A percentile compares a stretch with the other conserved stretches of the same genome.
Conservation (phyloP, 2,329 filamentous ascomycete genomes). For the Blastomyces percursus region DNA sequence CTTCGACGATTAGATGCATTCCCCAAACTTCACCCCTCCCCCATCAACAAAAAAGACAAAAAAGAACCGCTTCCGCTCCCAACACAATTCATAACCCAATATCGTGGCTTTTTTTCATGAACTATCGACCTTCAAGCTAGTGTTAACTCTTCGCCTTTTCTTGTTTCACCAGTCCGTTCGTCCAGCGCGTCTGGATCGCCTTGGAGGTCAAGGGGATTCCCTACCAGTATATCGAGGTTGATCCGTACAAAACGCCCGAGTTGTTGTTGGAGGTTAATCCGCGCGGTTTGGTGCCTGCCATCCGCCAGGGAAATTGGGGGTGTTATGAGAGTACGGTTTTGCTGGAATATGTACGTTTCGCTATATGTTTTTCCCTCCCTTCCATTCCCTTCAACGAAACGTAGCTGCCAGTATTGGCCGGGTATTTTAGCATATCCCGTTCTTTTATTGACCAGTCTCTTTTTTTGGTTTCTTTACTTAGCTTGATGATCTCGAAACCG, state of each 20-base stretch:
- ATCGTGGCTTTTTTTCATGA: background rate
- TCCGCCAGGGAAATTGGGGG: constrained; percentile 69
- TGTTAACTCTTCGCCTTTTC: constrained; percentile 12
- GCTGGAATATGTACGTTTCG: constrained; percentile 62
- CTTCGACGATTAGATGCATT: background rate
- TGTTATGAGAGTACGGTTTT: constrained; percentile 73
- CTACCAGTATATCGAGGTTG: constrained; percentile 80
- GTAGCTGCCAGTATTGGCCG: too few relatives aligned
- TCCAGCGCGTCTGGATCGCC: constrained; percentile 81
- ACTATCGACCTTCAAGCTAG: constrained; percentile 8
- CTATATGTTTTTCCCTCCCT: background rate
- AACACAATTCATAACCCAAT: background rate
- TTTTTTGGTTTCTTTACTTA: constrained; percentile 22
- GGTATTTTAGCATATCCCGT: background rate
- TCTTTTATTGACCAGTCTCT: background rate
- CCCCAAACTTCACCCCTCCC: background rate
- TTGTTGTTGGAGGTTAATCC: constrained; percentile 65
- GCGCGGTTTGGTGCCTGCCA: constrained; percentile 61
- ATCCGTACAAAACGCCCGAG: constrained; percentile 64
- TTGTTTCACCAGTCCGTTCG: constrained; percentile 54
- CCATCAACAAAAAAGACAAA: background rate
- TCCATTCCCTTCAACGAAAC: background rate
- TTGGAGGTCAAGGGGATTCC: constrained; percentile 65
- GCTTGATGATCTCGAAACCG: constrained; percentile 61
- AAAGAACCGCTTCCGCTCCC: background rate